Evolutionary conservation across 108 stramenopile genomes (phyloP), one percentile per base, ranked within the genome.

Genomic region (Cyclotella atomus): DNA sequence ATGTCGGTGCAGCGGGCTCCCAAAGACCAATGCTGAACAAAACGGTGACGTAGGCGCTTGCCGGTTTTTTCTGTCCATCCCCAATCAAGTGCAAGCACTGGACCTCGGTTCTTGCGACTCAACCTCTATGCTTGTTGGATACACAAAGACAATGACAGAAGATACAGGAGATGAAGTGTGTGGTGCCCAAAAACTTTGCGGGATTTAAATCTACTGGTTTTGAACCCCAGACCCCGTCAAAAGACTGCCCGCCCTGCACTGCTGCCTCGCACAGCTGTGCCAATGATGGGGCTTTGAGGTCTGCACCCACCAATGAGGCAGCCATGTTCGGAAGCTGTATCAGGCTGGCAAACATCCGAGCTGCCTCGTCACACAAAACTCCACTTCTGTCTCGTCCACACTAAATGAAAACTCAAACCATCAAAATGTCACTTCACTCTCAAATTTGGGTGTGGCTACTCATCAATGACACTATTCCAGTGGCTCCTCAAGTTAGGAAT

Each of bases 51-150:
- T n/a, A n/a, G n/a, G n/a, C n/a, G n/a, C n/a, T n/a, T n/a, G n/a
- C n/a, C n/a, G 38, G 12, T 41, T 12, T 41, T 12, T 6, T 41
- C 38, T 41, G 38, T 41, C 38, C 38, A 41, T 41, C 38, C 38
- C 38, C 38, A 41, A 41, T 59, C 56, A 59, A 59, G 56, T 59
- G 30, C 56, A 3, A 19, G 29, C 30, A 59, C 56, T 59, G 28
- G 56, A 59, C 56, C 56, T 59, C 14, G 56, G 56, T 33, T 59
- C 56, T 59, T 59, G 17, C 29, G 10, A 28, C 5, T 32, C 29
- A 9, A 7, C 9, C 29, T 1, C 20, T 27, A 32, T 6, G 56
- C 5, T 2, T 27, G 29, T 59, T 59, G 56, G 56, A 59, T 59
- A 59, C 56, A 32, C n/a, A 6, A 1, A 12, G 16, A 0, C 14